Evolutionary conservation across 345 rosid genomes (phyloP), one percentile per base, ranked within the genome.

Genomic region (Pelargonium nanum): DNA sequence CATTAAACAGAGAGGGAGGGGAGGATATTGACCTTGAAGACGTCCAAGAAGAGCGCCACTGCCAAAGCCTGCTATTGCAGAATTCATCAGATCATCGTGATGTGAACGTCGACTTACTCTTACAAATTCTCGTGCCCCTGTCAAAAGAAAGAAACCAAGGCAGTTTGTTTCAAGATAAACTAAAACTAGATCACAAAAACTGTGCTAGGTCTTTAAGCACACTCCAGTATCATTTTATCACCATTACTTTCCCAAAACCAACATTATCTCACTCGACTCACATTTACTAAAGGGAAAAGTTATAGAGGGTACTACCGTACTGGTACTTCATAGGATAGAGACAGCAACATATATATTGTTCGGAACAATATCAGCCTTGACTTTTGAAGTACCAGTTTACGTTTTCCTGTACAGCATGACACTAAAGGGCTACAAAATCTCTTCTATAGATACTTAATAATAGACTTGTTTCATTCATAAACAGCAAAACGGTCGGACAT

Each of bases 81-180:
- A 85, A 71, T 87, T 87, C 58, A 81, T 26, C 22, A 81, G 65
- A 81, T 85, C 89, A 68, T 74, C 87, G 16, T 80, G 73, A 28
- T 74, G 87, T 55, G 91, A 65, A 74, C 77, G 80, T 30, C 89
- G 80, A 65, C 77, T 73, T 55, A 69, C 75, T 68, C 81, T 80
- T 55, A 83, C 87, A 71, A 73, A 83, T 61, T 85, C 95, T 63
- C 89, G 84, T 44, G 87, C 86, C 68, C 85, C 95, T 87, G 67
- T 23, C 26, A 45, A 67, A 71, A 68, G 61, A 70, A 64, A 68
- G 50, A 19, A 74, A 25, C 26, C 40, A 54, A 48, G 60, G 16
- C 24, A 52, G n/a, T 56, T 53, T 19, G 57, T 63, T 19, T 51
- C 22, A 25, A 53, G 53, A 20, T 22, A 62, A 17, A 52, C 26